phyloP scores from a whole-genome alignment of 2,329 filamentous ascomycete species.

The Emmonsia crescens region DNA sequence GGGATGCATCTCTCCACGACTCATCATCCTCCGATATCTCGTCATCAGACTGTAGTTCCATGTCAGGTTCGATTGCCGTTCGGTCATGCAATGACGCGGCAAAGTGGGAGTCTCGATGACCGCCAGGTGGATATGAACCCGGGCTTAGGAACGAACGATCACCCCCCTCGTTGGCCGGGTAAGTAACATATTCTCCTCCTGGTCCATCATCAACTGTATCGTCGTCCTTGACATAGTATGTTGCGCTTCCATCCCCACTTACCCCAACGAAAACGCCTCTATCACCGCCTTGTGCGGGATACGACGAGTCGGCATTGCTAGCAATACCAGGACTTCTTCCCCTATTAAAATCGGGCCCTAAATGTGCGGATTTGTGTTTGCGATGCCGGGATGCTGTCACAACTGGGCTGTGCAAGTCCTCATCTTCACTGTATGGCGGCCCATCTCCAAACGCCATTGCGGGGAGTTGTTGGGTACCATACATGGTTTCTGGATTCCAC shows the following conservation, averaged over 20 bases:
- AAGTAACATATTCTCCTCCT: constrained; percentile 71
- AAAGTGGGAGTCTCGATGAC: constrained; percentile 46
- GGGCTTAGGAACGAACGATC: constrained; percentile 38
- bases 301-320: constrained; percentile 29
- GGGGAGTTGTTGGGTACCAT: constrained; percentile 60
- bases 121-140: constrained; percentile 34
- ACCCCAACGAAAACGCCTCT: constrained; percentile 57
- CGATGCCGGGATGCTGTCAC: constrained; percentile 76
- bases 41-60: constrained; percentile 31
- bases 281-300: constrained; percentile 44
- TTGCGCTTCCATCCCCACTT: constrained; percentile 59
- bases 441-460: constrained; percentile 79
- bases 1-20: constrained; percentile 51
- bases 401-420: constrained; percentile 80
- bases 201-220: constrained; percentile 57
- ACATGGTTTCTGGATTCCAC: constrained; percentile 38
- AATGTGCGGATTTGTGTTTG: constrained; percentile 65
- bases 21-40: constrained; percentile 46
- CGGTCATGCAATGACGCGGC: constrained; percentile 36
- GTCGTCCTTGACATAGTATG: constrained; percentile 61
- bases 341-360: constrained; percentile 34
- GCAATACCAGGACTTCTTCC: constrained; percentile 39
- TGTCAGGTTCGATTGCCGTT: constrained; percentile 23
- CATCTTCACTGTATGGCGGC: constrained; percentile 89
- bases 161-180: constrained; percentile 54